Percentiles rank a stretch among this genome's conserved stretches.
phyloP scores from a whole-genome alignment of 129 eudicot species.

The Mikania micrantha region DNA sequence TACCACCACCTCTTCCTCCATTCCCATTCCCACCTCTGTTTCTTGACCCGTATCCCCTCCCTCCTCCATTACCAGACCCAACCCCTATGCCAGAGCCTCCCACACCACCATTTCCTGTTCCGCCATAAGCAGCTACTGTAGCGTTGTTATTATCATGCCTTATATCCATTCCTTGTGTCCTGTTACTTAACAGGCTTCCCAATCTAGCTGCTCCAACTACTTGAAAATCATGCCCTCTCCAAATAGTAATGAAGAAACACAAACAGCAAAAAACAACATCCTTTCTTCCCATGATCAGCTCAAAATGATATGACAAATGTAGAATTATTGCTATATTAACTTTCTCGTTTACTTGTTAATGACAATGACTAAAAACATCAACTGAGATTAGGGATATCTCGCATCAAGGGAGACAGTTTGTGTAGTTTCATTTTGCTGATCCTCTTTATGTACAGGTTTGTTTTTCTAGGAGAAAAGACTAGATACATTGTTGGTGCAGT shows the following conservation, averaged over 20 bases:
- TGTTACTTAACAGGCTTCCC: slow-evolving; percentile 20
- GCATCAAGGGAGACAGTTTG: not conserved
- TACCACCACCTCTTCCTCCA: slow-evolving; percentile 19
- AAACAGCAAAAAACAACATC: slow-evolving; percentile 22
- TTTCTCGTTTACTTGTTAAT: not conserved
- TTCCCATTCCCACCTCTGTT: slow-evolving; percentile 15
- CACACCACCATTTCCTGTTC: slow-evolving; percentile 21
- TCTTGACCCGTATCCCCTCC: slow-evolving; percentile 25
- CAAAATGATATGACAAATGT: not conserved
- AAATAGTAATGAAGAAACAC: slow-evolving; percentile 24
- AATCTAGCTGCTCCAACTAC: slow-evolving; percentile 30
- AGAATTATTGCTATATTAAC: not conserved
- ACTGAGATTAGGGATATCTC: not conserved
- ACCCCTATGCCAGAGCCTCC: slow-evolving; percentile 12
- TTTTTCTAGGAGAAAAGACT: slow-evolving; percentile 15
- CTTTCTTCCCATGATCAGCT: slow-evolving; percentile 27
- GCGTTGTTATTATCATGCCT: not conserved
- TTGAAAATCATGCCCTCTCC: slow-evolving; percentile 12
- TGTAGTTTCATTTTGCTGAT: slow-evolving; percentile 1
- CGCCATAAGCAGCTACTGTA: slow-evolving; percentile 9
- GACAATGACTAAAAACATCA: not conserved
- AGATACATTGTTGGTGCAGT: slow-evolving; percentile 15
- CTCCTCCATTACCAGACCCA: slow-evolving; percentile 21
- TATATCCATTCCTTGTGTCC: slow-evolving; percentile 4
- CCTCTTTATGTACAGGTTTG: slow-evolving; percentile 5